Conservation (phyloP, 257 asterid species). For the Forsythia suspensa region DNA sequence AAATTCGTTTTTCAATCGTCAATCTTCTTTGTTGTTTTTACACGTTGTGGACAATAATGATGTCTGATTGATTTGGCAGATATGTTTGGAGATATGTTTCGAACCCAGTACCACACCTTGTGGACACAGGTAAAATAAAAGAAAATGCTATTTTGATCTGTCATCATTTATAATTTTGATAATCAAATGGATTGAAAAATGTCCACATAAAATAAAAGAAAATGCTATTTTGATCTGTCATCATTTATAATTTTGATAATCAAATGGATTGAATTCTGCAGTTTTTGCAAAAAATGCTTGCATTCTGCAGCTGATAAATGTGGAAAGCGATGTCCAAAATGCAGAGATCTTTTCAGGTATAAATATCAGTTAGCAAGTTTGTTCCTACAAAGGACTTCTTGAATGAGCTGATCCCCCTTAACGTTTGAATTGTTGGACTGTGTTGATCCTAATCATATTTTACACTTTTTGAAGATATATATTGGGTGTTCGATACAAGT, state of each 20-base stretch:
- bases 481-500: background rate
- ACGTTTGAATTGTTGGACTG: background rate
- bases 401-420: background rate
- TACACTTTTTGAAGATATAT: background rate
- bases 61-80: constrained; percentile 44
- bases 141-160: background rate
- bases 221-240: background rate
- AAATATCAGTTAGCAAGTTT: background rate
- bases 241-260: background rate
- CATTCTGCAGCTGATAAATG: constrained; percentile 91
- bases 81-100: constrained; percentile 89
- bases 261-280: constrained; percentile 17
- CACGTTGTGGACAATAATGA: background rate
- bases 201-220: constrained; percentile 23
- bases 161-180: background rate
- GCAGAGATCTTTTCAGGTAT: constrained; percentile 93
- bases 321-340: constrained; percentile 94
- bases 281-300: constrained; percentile 87
- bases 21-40: background rate
- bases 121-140: constrained; percentile 79
- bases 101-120: constrained; percentile 98
- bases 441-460: background rate
- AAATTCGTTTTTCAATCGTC: too few species aligned
- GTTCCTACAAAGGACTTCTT: background rate
- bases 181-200: background rate